Evolutionary conservation across 2,329 filamentous ascomycete genomes (phyloP).

Genomic region (Fusarium domesticum): DNA sequence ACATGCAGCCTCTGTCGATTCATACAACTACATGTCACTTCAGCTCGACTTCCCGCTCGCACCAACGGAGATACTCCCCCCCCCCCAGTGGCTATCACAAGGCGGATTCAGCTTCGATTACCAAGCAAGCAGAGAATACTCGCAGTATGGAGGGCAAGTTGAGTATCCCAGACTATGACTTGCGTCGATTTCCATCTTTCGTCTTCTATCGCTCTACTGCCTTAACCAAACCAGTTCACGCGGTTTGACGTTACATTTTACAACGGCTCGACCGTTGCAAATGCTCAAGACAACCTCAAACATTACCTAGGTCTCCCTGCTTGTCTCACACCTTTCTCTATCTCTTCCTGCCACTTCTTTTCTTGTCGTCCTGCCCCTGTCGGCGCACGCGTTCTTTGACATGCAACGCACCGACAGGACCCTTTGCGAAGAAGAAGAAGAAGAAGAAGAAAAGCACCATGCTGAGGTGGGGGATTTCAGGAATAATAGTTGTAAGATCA

Average conservation of each 20-base stretch:
- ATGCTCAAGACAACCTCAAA: neutral
- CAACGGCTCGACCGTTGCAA: neutral
- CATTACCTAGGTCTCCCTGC: conserved; percentile 24
- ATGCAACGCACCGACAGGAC: conserved; percentile 19
- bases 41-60: neutral
- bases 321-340: conserved; percentile 15
- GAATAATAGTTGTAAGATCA: conserved; percentile 3
- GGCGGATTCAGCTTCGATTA: neutral
- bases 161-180: too few species aligned
- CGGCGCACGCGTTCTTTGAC: conserved; percentile 3
- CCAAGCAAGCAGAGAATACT: neutral
- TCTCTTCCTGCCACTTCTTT: conserved; percentile 4
- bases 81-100: too few species aligned
- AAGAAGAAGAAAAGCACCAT: conserved; percentile 1
- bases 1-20: conserved; percentile 2
- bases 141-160: too few species aligned
- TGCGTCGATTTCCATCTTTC: neutral
- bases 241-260: neutral
- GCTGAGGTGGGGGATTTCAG: neutral
- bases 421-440: conserved; percentile 23
- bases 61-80: neutral
- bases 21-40: neutral
- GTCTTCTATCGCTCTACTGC: neutral
- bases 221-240: neutral
- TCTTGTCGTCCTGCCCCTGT: conserved; percentile 6